Base-by-base conservation (phyloP, 176 grass and related monocot species). In the Phragmites australis region DNA sequence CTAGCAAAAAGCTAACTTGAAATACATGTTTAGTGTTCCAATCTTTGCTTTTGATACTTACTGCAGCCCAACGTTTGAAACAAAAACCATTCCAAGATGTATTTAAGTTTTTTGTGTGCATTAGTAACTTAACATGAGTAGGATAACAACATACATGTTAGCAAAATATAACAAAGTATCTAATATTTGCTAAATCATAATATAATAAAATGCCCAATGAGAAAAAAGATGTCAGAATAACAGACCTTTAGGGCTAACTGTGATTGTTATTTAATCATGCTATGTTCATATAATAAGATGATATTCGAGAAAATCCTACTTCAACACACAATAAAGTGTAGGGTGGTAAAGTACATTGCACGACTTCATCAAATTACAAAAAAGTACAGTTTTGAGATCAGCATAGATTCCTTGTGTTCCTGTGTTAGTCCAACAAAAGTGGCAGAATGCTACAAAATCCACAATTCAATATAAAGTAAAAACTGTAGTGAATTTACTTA, bases 151-250 rank as follows among this genome's bases (percentile, higher is more conserved):
- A 18, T 47, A 68, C 51, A 54, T 54, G 21, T 4, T 4, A 72
- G 34, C 49, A 31, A 56, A 25, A n/a, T 72, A 26, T 21, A 76
- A 18, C 3, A n/a, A 58, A 76, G 62, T 68, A 79, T 26, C 12
- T 75, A 49, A 39, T n/a, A 43, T 53, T 46, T 53, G 26, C 65
- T 70, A 87, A 70, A 62, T 34, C 64, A 6, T 84, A 73, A 76
- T 40, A 70, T 26, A n/a, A 25, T 2, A 19, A 63, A 5, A 27
- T 65, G 31, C 32, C 51, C 48, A 77, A 25, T 18, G 10, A 75
- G 11, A 80, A 69, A 44, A 74, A n/a, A 9, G 34, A 51, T 68
- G 32, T 6, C 48, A 64, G 51, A 65, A 61, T 13, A 49, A 37
- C 27, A 77, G 21, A 39, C 21, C 21, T 78, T 15, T 37, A 78